A percentile compares a stretch with the other conserved stretches of the same genome.
These are phyloP conservation scores for Pichia membranifaciens DNA, from an alignment of 805 yeast genomes.

Conservation along the genomic window DNA sequence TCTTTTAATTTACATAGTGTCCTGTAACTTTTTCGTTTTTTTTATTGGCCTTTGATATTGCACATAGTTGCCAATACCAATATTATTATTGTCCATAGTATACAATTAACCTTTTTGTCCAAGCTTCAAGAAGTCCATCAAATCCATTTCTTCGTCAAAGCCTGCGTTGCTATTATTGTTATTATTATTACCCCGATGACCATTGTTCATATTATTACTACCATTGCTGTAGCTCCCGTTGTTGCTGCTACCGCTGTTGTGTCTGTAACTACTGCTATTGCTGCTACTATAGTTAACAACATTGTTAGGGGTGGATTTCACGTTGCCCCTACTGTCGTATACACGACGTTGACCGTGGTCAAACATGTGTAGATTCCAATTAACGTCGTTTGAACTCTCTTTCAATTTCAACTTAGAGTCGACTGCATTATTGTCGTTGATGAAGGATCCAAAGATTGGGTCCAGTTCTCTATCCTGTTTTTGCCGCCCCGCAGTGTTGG, in stretches of 20 bases:
- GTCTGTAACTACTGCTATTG: background rate
- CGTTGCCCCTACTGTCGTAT: background rate
- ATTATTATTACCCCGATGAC: background rate
- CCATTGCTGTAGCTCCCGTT: background rate
- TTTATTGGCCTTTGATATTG: background rate
- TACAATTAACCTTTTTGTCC: conserved; percentile 22
- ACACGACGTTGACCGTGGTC: background rate
- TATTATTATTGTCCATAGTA: background rate
- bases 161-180: background rate
- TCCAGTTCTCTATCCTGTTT: background rate
- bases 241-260: background rate
- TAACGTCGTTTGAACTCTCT: conserved; percentile 5
- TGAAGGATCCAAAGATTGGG: background rate
- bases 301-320: background rate
- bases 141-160: conserved; percentile 19
- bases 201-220: background rate
- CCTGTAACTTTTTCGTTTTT: no score
- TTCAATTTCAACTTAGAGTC: conserved; percentile 6
- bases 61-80: background rate
- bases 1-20: no score
- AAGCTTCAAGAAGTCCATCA: conserved; percentile 20
- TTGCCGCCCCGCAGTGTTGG: conserved; percentile 9
- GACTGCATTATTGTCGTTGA: background rate
- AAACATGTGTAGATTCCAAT: conserved; percentile 16
- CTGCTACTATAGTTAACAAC: background rate